Evolutionary conservation across 805 yeast species (phyloP).

Genomic region (Teunomyces tritomae): DNA sequence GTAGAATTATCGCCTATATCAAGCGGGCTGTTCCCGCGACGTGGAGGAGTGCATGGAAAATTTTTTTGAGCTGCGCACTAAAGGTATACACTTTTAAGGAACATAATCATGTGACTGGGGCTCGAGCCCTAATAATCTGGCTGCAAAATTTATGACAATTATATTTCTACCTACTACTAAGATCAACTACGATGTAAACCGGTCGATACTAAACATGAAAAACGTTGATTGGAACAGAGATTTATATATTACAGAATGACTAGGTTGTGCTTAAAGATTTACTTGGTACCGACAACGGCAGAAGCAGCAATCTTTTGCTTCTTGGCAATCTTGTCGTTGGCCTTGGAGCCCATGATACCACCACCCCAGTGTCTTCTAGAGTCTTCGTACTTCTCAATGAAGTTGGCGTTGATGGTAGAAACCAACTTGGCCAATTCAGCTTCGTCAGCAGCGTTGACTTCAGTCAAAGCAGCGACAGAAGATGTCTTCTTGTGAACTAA

Average conservation of each 20-base stretch:
- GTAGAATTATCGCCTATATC: slow-evolving; percentile 1
- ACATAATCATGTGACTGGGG: not conserved
- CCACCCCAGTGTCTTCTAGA: slow-evolving; percentile 99
- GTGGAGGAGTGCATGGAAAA: slow-evolving; percentile 4
- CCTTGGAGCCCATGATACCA: slow-evolving; percentile 95
- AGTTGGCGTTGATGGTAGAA: slow-evolving; percentile 91
- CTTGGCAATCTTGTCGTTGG: slow-evolving; percentile 81
- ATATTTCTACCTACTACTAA: too few species aligned
- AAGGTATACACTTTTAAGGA: too few species aligned
- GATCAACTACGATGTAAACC: too few species aligned
- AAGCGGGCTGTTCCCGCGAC: not conserved
- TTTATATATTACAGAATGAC: not conserved
- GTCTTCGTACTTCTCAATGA: slow-evolving; percentile 90
- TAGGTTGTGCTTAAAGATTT: not conserved
- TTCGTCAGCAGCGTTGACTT: slow-evolving; percentile 91
- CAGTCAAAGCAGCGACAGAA: slow-evolving; percentile 95
- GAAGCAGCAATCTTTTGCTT: slow-evolving; percentile 55
- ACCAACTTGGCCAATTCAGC: slow-evolving; percentile 90
- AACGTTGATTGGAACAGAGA: slow-evolving; percentile 3
- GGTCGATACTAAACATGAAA: not conserved
- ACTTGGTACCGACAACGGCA: slow-evolving; percentile 8
- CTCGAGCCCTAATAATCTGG: not conserved
- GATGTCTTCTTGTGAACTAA: slow-evolving; percentile 96
- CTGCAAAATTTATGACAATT: not conserved
- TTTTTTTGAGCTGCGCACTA: slow-evolving; percentile 2